A percentile compares a stretch with the other conserved stretches of the same genome.
Conservation (phyloP, 169 alveolate species). For the Toxoplasma gondii region DNA sequence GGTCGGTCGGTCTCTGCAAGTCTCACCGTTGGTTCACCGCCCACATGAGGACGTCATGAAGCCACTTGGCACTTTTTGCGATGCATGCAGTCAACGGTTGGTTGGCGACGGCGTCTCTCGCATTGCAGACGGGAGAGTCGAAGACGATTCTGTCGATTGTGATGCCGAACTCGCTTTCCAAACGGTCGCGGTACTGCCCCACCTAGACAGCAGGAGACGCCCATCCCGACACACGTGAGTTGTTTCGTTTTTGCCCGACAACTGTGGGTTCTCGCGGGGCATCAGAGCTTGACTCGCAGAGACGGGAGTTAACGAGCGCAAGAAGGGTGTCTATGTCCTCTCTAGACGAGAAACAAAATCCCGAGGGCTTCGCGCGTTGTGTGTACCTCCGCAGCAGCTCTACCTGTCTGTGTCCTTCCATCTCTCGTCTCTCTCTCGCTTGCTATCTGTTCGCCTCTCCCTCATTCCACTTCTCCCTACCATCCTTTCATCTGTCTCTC, state of each 20-base stretch:
- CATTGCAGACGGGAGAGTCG: slow-evolving; percentile 50
- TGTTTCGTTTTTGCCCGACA: background rate
- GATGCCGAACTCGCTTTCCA: background rate
- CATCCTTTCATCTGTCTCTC: too few relatives aligned
- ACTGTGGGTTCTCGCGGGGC: background rate
- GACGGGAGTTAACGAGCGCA: too few relatives aligned
- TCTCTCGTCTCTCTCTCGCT: background rate
- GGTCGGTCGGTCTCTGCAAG: background rate
- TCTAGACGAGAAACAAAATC: too few relatives aligned
- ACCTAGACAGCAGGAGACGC: background rate
- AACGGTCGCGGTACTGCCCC: background rate
- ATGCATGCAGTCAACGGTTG: slow-evolving; percentile 21
- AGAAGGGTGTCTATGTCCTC: too few relatives aligned
- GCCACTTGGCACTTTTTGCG: background rate
- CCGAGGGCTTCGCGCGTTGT: too few relatives aligned
- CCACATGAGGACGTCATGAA: background rate
- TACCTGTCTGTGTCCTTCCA: too few relatives aligned
- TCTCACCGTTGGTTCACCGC: slow-evolving; percentile 1
- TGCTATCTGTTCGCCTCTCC: too few relatives aligned
- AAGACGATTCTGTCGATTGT: slow-evolving; percentile 12
- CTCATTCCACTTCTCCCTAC: too few relatives aligned
- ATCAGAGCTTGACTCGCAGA: background rate
- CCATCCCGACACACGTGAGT: background rate
- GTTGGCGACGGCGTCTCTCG: slow-evolving; percentile 9
- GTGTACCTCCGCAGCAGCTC: too few relatives aligned